Conservation (phyloP, 805 yeast species). For the Kodamaea nitidulidarum region DNA sequence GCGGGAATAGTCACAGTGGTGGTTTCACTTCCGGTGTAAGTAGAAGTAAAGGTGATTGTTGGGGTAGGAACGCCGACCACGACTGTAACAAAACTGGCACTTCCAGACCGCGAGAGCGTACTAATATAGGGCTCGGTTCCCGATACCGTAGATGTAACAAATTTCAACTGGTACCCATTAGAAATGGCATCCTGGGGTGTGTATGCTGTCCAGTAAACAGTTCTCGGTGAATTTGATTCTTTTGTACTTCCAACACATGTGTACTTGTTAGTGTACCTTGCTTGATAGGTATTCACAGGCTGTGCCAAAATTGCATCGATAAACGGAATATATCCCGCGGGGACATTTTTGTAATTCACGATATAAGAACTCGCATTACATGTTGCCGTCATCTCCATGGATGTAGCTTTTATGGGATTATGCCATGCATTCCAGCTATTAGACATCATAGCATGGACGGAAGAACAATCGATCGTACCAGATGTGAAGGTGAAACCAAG, state of each 20-base stretch:
- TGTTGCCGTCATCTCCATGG: background rate
- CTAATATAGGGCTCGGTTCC: background rate
- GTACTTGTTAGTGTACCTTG: constrained; percentile 12
- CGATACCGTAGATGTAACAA: constrained; percentile 13
- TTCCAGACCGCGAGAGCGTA: constrained; percentile 10
- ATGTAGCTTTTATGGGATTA: constrained; percentile 8
- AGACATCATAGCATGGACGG: constrained; percentile 18
- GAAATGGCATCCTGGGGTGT: constrained; percentile 1
- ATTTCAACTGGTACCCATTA: constrained; percentile 1
- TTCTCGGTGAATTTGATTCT: background rate
- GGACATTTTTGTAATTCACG: constrained; percentile 17
- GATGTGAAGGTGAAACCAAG: constrained; percentile 16
- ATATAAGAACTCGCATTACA: constrained; percentile 13
- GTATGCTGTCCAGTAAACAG: constrained; percentile 5
- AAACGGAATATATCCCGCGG: constrained; percentile 27
- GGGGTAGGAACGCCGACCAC: constrained; percentile 13
- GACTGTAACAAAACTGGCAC: constrained; percentile 11
- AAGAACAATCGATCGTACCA: constrained; percentile 18
- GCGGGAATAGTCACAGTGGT: constrained; percentile 5
- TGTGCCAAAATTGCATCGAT: constrained; percentile 12
- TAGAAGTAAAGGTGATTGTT: constrained; percentile 4
- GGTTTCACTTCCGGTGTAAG: constrained; percentile 10
- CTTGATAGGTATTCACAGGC: too few species aligned
- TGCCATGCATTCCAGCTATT: constrained; percentile 20
- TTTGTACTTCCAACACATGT: constrained; percentile 10